Conservation (phyloP, 768 basidiomycete genomes). For the Kwoniella pini region DNA sequence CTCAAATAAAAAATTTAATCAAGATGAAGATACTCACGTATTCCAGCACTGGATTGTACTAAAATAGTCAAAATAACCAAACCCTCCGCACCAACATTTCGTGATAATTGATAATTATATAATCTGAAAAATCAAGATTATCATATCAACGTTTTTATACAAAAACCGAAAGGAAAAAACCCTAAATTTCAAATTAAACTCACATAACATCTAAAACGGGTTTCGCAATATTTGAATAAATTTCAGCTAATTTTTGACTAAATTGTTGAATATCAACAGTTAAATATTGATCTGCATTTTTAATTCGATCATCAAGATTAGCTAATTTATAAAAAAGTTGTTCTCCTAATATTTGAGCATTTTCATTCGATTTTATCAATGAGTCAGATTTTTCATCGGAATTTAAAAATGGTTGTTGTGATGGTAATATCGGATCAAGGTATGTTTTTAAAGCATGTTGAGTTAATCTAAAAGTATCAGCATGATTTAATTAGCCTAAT, state of each 20-base stretch:
- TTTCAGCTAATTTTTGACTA: slow-evolving; percentile 83
- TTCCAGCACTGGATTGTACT: slow-evolving; percentile 77
- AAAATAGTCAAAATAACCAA: slow-evolving; percentile 76
- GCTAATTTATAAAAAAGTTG: slow-evolving; percentile 95
- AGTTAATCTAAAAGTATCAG: slow-evolving; percentile 62
- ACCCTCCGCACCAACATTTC: slow-evolving; percentile 92
- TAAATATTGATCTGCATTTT: slow-evolving; percentile 93
- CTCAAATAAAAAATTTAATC: not conserved
- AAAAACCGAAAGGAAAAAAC: not conserved
- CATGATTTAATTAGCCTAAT: too few relatives aligned
- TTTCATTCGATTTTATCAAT: slow-evolving; percentile 44
- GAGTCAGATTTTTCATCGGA: not conserved
- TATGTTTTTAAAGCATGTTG: slow-evolving; percentile 79
- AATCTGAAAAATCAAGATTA: slow-evolving; percentile 62
- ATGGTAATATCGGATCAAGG: slow-evolving; percentile 58
- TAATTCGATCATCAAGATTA: slow-evolving; percentile 91
- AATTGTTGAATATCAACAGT: slow-evolving; percentile 95
- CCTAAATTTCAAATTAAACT: slow-evolving; percentile 7
- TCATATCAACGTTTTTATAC: not conserved
- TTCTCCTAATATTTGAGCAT: slow-evolving; percentile 64
- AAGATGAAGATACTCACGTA: slow-evolving; percentile 63
- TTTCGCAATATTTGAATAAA: slow-evolving; percentile 89
- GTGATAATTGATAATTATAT: slow-evolving; percentile 92
- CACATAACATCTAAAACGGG: slow-evolving; percentile 70
- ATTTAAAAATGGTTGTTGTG: not conserved